Base-by-base conservation (phyloP, 768 basidiomycete species). In the Kwoniella newhampshirensis region DNA sequence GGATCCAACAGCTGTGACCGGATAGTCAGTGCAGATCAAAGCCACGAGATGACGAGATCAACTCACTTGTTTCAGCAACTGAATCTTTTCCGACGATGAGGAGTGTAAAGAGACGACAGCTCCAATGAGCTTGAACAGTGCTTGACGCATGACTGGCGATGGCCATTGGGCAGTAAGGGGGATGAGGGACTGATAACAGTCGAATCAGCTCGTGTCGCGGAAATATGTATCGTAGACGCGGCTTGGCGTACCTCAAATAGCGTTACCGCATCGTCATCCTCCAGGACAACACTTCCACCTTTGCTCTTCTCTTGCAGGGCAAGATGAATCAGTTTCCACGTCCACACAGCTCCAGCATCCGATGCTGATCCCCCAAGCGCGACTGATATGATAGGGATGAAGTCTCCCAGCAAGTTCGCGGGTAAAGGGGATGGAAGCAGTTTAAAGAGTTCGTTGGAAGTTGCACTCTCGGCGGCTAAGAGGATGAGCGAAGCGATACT, bases 201-300 rank as follows among this genome's bases (percentile, higher is more conserved):
- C 9, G 21, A 45, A 15, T 11, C 8, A 2, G 18, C 6, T 8
- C 8, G 17, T 23, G 25, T 36, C 21, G 51, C 17, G n/a, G 25
- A n/a, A 17, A 7, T 18, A 21, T 5, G 52, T 45, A n/a, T 17
- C 17, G 8, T 20, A n/a, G 43, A 25, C 20, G 43, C 17, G 9
- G 20, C 42, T 1, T 12, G 30, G 40, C 63, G 62, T 36, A 71
- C 70, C 58, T 68, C 70, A 5, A 71, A n/a, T 3, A 71, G 52
- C 50, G 59, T 47, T 2, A 56, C 51, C 1, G 59, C 66, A 21
- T 28, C 45, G 25, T 66, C 67, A 32, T 39, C 46, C 11, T 55
- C 54, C 18, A 56, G 12, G 15, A 26, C 12, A 25, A 30, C 13
- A 1, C 42, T 32, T 42, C 18, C 23, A 27, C 44, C n/a, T 13